Evolutionary conservation across 1,284 basidiomycete genomes (phyloP).

Genomic region (Mrakiaceae sp.): DNA sequence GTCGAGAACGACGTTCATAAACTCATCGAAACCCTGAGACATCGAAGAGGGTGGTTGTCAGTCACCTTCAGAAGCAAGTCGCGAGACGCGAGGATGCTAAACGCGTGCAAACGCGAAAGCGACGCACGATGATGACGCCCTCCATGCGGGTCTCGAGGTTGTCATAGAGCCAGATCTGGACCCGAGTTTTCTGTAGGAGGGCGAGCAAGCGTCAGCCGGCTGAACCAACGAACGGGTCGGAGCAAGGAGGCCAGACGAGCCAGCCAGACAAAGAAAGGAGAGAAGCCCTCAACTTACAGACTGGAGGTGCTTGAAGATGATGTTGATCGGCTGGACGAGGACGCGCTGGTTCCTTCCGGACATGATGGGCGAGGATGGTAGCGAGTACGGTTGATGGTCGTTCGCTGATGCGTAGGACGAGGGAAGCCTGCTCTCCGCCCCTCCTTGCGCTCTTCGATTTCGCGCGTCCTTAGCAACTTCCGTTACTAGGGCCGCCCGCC

Average conservation of each 20-base stretch:
- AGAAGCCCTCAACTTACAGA: slow-evolving; percentile 26
- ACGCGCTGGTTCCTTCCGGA: slow-evolving; percentile 82
- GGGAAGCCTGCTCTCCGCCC: no score
- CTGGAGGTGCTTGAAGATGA: slow-evolving; percentile 98
- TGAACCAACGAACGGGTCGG: slow-evolving; percentile 10
- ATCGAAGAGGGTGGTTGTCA: background rate
- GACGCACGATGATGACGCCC: slow-evolving; percentile 85
- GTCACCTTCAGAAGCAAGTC: background rate
- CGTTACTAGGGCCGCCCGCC: no score
- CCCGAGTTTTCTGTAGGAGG: slow-evolving; percentile 58
- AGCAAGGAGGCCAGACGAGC: background rate
- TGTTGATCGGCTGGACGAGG: slow-evolving; percentile 98
- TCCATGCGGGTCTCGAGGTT: slow-evolving; percentile 95
- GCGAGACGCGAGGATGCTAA: slow-evolving; percentile 1
- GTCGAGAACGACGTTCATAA: slow-evolving; percentile 98
- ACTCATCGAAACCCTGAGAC: slow-evolving; percentile 91
- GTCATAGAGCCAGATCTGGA: slow-evolving; percentile 94
- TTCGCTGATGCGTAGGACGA: no score
- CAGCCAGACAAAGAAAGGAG: background rate
- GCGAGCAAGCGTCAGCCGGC: background rate
- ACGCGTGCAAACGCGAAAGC: background rate
- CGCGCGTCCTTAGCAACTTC: no score
- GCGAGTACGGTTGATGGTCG: no score
- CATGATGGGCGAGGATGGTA: slow-evolving; percentile 45
- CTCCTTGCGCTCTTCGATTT: no score